These are phyloP conservation scores for Cephalotrichum gorgonifer DNA, from an alignment of 2,329 filamentous ascomycete genomes.

Conservation along the genomic window DNA sequence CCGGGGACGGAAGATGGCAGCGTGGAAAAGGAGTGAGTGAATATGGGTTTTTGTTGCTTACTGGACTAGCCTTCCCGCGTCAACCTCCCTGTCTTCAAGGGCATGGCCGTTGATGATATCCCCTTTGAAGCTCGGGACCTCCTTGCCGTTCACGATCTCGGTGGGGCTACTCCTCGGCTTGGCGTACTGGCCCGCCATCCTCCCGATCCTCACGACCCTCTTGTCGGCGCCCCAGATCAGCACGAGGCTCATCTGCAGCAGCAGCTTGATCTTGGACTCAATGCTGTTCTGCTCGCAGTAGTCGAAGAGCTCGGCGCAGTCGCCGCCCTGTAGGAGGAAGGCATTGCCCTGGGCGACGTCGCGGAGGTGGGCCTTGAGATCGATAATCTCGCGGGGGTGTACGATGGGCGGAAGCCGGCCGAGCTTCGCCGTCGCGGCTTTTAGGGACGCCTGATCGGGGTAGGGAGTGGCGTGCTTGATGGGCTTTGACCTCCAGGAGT, in stretches of 20 bases:
- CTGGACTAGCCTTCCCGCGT: constrained; percentile 73
- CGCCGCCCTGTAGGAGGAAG: constrained; percentile 90
- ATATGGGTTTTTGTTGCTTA: constrained; percentile 19
- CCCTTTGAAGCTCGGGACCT: constrained; percentile 83
- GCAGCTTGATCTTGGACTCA: constrained; percentile 91
- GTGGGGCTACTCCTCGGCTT: constrained; percentile 87
- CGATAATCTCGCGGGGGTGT: constrained; percentile 69
- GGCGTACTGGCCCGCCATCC: constrained; percentile 96
- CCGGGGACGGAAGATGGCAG: background rate
- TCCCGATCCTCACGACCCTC: constrained; percentile 84
- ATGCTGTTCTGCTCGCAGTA: constrained; percentile 88
- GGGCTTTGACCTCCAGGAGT: constrained; percentile 67
- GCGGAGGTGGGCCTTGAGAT: constrained; percentile 65
- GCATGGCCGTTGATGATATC: constrained; percentile 91
- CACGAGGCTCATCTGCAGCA: constrained; percentile 94
- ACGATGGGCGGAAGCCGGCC: constrained; percentile 65
- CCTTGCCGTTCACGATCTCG: constrained; percentile 68
- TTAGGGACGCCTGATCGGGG: constrained; percentile 48
- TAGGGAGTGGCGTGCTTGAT: constrained; percentile 70
- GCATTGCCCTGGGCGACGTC: constrained; percentile 86
- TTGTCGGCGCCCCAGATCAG: constrained; percentile 77
- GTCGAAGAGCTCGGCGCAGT: constrained; percentile 94
- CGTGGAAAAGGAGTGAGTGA: background rate
- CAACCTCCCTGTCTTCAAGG: constrained; percentile 63
- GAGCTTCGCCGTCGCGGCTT: constrained; percentile 53